Conservation (phyloP, 108 stramenopile genomes). For the Pseudonitzschia pungens region DNA sequence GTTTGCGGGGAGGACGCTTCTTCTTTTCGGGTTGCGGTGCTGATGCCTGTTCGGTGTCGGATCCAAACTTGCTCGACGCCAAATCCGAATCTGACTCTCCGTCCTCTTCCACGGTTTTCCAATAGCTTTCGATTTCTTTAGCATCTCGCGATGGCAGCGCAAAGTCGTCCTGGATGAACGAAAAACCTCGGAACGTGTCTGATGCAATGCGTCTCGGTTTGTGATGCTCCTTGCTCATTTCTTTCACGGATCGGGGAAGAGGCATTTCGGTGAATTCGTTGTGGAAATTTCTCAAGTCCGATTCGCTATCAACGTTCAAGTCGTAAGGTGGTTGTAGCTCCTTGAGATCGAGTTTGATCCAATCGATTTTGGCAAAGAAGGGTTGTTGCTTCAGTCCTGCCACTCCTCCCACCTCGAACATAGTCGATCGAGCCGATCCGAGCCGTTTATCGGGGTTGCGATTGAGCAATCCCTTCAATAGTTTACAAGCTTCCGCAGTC, state of each 20-base stretch:
- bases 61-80: conserved; percentile 66
- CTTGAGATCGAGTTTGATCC: conserved; percentile 83
- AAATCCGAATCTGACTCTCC: conserved; percentile 78
- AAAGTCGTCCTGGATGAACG: conserved; percentile 82
- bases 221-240: conserved; percentile 56
- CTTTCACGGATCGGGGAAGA: conserved; percentile 76
- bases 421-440: conserved; percentile 86
- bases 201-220: conserved; percentile 59
- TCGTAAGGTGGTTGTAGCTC: conserved; percentile 74
- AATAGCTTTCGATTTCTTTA: conserved; percentile 72
- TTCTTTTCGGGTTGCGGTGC: conserved; percentile 53
- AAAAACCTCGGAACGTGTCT: conserved; percentile 83
- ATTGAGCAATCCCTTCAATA: conserved; percentile 92
- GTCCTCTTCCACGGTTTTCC: conserved; percentile 74
- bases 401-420: conserved; percentile 98
- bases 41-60: conserved; percentile 4
- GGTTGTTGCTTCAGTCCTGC: conserved; percentile 83
- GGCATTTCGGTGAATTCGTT: conserved; percentile 85
- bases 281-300: conserved; percentile 85
- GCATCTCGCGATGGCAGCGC: conserved; percentile 61
- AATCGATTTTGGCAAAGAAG: conserved; percentile 91
- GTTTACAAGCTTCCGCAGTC: conserved; percentile 70
- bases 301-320: conserved; percentile 68
- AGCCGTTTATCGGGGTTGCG: conserved; percentile 85
- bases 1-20: conserved; percentile 76